phyloP scores from a whole-genome alignment of 805 yeast species.

The Candida railenensis region DNA sequence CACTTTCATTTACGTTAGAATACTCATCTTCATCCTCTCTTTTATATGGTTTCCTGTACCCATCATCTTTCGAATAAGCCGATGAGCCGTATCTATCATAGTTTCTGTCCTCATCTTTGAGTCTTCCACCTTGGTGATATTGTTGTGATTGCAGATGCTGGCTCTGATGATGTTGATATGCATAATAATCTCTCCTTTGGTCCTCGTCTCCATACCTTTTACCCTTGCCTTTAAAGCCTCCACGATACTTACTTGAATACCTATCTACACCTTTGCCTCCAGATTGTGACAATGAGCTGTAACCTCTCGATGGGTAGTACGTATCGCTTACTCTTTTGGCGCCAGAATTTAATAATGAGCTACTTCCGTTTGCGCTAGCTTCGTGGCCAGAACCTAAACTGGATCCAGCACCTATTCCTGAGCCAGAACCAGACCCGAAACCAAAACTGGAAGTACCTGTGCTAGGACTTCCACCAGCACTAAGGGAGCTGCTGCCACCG shows the following conservation, averaged over 20 bases:
- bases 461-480: conserved; percentile 4
- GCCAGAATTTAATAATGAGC: conserved; percentile 16
- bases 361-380: background rate
- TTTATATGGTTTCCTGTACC: background rate
- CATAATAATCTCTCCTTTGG: conserved; percentile 1
- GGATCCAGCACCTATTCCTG: background rate
- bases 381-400: background rate
- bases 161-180: background rate
- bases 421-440: background rate
- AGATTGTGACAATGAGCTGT: conserved; percentile 1
- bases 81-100: conserved; percentile 12
- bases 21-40: background rate
- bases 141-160: background rate
- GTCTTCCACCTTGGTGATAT: background rate
- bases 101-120: conserved; percentile 29
- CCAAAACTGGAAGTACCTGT: background rate
- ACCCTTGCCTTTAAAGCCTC: conserved; percentile 3
- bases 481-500: background rate
- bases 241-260: conserved; percentile 6
- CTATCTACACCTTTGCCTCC: conserved; percentile 1
- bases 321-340: conserved; percentile 23
- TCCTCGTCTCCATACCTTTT: conserved; percentile 4
- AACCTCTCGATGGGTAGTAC: conserved; percentile 24
- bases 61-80: background rate
- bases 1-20: background rate